A percentile compares a stretch with the other conserved stretches of the same genome.
These are phyloP conservation scores for Pseudogymnoascus pannorum DNA, from an alignment of 2,329 filamentous ascomycete species.

Conservation along the genomic window DNA sequence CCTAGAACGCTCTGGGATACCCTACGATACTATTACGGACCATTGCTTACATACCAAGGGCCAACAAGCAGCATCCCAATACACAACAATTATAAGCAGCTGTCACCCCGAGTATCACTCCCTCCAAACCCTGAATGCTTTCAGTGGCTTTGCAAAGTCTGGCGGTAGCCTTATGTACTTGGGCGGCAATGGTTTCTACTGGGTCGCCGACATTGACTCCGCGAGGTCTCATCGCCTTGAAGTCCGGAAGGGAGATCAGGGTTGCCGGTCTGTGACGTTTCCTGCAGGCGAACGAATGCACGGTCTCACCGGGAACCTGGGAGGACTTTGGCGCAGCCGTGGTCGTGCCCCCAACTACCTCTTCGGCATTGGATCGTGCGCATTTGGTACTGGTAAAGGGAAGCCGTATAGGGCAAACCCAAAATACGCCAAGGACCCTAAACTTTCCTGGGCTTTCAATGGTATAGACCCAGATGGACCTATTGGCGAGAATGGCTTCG, in stretches of 20 bases:
- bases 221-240: constrained; percentile 28
- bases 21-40: constrained; percentile 33
- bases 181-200: constrained; percentile 35
- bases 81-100: constrained; percentile 26
- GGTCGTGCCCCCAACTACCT: constrained; percentile 28
- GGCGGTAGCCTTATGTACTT: constrained; percentile 33
- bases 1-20: constrained; percentile 26
- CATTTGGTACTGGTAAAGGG: constrained; percentile 28
- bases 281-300: constrained; percentile 28
- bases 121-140: constrained; percentile 24
- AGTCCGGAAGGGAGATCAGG: constrained; percentile 30
- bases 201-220: constrained; percentile 22
- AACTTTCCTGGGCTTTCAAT: not conserved
- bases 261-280: constrained; percentile 26
- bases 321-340: constrained; percentile 30
- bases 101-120: constrained; percentile 32
- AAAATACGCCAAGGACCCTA: constrained; percentile 9
- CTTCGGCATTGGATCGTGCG: constrained; percentile 28
- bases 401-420: constrained; percentile 11
- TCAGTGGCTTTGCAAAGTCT: constrained; percentile 23
- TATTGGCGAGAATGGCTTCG: constrained; percentile 25
- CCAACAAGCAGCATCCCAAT: constrained; percentile 16
- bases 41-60: constrained; percentile 30
- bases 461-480: constrained; percentile 15
- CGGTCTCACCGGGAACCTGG: constrained; percentile 26